phyloP scores from a whole-genome alignment of 2,329 filamentous ascomycete genomes.

The Seiridium cupressi region DNA sequence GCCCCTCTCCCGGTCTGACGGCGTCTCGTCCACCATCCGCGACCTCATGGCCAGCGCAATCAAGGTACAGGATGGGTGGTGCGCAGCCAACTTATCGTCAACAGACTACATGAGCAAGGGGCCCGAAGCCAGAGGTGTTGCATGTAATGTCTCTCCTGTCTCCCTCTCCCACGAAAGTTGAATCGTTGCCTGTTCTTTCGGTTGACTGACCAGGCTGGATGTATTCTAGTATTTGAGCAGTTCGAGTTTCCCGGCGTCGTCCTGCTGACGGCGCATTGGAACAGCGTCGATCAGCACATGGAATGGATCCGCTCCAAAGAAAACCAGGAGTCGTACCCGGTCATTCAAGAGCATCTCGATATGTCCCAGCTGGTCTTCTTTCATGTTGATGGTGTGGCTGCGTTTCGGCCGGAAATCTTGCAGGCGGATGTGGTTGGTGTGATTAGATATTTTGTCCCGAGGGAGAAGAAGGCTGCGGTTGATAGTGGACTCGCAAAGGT shows the following conservation, averaged over 20 bases:
- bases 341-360: constrained; percentile 31
- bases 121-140: constrained; percentile 31
- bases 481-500: not conserved
- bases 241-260: constrained; percentile 33
- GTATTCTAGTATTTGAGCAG: constrained; percentile 27
- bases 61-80: constrained; percentile 38
- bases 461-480: constrained; percentile 1
- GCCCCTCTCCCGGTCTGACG: constrained; percentile 16
- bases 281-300: constrained; percentile 36
- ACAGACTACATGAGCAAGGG: constrained; percentile 30
- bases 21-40: constrained; percentile 30
- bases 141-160: constrained; percentile 1
- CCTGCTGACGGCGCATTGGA: constrained; percentile 46
- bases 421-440: constrained; percentile 36
- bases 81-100: constrained; percentile 25
- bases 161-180: not conserved
- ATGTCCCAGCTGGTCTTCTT: constrained; percentile 35
- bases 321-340: constrained; percentile 34
- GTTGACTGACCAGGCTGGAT: not conserved
- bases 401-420: constrained; percentile 16
- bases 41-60: constrained; percentile 29
- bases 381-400: constrained; percentile 35
- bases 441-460: constrained; percentile 14
- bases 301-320: constrained; percentile 42
- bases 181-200: too few species aligned